A percentile compares a stretch with the other conserved stretches of the same genome.
Evolutionary conservation across 2,329 filamentous ascomycete genomes (phyloP).

Genomic region (Raffaelea ambrosiae): DNA sequence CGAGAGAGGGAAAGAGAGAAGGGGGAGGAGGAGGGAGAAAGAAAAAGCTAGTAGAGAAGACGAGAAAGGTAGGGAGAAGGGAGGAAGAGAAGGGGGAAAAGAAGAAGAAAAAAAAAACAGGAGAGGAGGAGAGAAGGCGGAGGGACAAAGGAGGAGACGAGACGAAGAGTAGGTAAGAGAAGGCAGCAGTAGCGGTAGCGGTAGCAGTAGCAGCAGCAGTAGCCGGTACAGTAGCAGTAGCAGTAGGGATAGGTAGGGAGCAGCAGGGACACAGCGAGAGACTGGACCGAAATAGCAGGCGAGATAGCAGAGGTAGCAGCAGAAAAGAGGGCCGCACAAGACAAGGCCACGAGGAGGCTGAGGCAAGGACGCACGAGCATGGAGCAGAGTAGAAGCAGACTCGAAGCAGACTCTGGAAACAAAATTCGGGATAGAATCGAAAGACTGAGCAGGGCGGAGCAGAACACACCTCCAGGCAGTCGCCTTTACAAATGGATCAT

Average conservation of each 20-base stretch:
- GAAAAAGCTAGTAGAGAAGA: neutral
- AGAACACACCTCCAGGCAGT: neutral
- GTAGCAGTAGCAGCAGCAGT: too few species aligned
- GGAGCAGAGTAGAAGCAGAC: too few species aligned
- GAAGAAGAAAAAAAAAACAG: neutral
- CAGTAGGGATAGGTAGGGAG: neutral
- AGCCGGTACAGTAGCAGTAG: too few species aligned
- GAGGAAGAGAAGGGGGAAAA: neutral
- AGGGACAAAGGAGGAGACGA: neutral
- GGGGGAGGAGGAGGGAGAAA: neutral
- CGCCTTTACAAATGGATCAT: constrained; percentile 11
- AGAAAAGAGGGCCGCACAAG: neutral
- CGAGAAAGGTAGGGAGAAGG: neutral
- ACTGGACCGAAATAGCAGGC: neutral
- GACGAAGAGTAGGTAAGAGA: neutral
- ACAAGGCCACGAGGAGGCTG: neutral
- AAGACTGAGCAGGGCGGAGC: too few species aligned
- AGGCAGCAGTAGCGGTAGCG: neutral
- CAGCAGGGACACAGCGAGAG: neutral
- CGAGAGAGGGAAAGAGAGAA: neutral
- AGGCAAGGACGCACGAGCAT: too few species aligned
- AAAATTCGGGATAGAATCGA: too few species aligned
- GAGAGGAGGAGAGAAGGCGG: constrained; percentile 1
- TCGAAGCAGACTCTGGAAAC: too few species aligned
- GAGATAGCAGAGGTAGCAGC: neutral